Base-by-base conservation (phyloP, 2,329 filamentous ascomycete species). In the Beauveria medogensis region DNA sequence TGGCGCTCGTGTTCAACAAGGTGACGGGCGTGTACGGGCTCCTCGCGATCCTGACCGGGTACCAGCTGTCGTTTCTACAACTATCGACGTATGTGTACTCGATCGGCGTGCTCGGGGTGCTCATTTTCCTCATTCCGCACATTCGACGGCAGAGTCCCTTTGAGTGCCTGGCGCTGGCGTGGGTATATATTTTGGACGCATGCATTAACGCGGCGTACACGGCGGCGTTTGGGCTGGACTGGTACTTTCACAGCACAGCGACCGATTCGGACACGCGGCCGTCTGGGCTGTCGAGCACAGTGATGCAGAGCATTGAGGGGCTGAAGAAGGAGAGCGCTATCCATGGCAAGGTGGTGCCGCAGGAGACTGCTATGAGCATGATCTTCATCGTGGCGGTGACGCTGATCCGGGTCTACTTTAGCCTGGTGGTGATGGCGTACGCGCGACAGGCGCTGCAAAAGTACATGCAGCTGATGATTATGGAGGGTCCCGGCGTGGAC, bases 11-110 rank as follows among this genome's bases (percentile, higher is more conserved):
- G 60, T 87, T 97, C 77, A 97, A 97, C 81, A 96, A 96, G 75
- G 84, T 92, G 66, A 93, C 91, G 55, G 92, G 92, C 62, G 80
- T 96, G 67, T 97, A 96, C 75, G 92, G 92, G 65, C 81, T 97
- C 48, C 87, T 97, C 67, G 92, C 92, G 62, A 83, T 96, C 67
- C 80, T 96, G 65, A 96, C 92, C 26, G 93, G 93, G 71, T 92
- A 90, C 74, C 80, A 88, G 67, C 85, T 96, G 64, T 92, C 91
- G 59, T 81, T 86, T 34, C 82, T 94, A 26, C 93, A 97, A 74
- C 82, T 96, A 61, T 90, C 89, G 62, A 94, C 95, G 81, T 97
- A 96, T 80, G 81, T 96, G 54, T 96, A 96, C 80, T 94, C 90
- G 28, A 81, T 94, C 63, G 68, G 84, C 64, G 82, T 89, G 30